Percentiles rank a stretch among this genome's conserved stretches.
Conservation (phyloP, 1,284 basidiomycete species). For the Fomitopsis schrenkii region DNA sequence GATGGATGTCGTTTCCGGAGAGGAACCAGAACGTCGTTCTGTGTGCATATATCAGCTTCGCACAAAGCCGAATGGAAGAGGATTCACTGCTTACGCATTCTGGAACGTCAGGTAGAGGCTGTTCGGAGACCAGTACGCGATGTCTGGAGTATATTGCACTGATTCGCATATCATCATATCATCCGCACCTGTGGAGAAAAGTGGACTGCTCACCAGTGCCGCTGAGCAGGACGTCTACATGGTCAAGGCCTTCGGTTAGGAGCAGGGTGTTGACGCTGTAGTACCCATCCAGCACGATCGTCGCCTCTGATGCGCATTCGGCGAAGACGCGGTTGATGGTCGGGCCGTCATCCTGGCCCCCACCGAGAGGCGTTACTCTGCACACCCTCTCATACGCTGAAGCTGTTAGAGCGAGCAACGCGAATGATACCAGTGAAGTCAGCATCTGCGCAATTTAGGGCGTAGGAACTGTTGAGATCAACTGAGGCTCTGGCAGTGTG, state of each 20-base stretch:
- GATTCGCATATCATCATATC: not conserved
- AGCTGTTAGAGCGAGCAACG: not conserved
- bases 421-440: not conserved
- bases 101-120: slow-evolving; percentile 39
- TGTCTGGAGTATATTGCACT: slow-evolving; percentile 39
- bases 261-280: slow-evolving; percentile 40
- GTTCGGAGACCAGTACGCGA: slow-evolving; percentile 42
- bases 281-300: slow-evolving; percentile 30
- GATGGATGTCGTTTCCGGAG: slow-evolving; percentile 36
- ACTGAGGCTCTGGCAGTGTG: not conserved
- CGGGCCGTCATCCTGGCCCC: slow-evolving; percentile 33
- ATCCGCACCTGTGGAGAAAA: slow-evolving; percentile 20
- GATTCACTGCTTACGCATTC: slow-evolving; percentile 28
- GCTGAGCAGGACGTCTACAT: slow-evolving; percentile 37
- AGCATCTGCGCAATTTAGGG: not conserved
- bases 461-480: not conserved
- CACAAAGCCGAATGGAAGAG: slow-evolving; percentile 30
- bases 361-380: slow-evolving; percentile 30
- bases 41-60: slow-evolving; percentile 11
- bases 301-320: slow-evolving; percentile 26
- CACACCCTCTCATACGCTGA: slow-evolving; percentile 17
- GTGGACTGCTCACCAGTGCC: slow-evolving; percentile 25
- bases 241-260: slow-evolving; percentile 32
- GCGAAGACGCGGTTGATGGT: slow-evolving; percentile 30
- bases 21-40: slow-evolving; percentile 44